These are phyloP conservation scores for Lodderomyces parapsilosis DNA, from an alignment of 1,139 yeast genomes.

Conservation along the genomic window DNA sequence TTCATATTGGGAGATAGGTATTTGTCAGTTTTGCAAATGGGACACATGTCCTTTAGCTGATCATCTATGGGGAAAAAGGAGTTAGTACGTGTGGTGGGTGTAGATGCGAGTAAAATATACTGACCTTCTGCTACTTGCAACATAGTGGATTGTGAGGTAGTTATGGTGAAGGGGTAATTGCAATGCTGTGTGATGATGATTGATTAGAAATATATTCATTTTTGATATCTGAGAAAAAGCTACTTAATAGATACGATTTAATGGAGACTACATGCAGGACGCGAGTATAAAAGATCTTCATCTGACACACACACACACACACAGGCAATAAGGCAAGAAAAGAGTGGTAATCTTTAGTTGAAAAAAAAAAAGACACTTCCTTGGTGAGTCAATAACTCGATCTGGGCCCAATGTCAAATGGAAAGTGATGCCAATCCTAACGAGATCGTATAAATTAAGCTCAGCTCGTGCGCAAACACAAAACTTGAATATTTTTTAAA, in stretches of 20 bases:
- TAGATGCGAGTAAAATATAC: not conserved
- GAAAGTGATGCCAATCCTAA: too few relatives aligned
- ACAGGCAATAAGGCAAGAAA: too few relatives aligned
- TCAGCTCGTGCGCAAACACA: too few relatives aligned
- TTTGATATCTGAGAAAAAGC: not conserved
- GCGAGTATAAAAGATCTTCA: too few relatives aligned
- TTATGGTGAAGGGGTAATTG: not conserved
- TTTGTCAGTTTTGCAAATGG: slow-evolving; percentile 94
- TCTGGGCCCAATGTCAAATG: too few relatives aligned
- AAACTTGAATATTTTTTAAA: too few relatives aligned
- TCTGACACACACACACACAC: too few relatives aligned
- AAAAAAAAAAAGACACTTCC: too few relatives aligned
- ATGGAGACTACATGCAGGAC: not conserved
- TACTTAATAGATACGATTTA: too few relatives aligned
- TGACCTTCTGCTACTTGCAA: slow-evolving; percentile 9
- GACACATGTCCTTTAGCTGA: slow-evolving; percentile 78
- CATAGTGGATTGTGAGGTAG: slow-evolving; percentile 4
- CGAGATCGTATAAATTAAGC: too few relatives aligned
- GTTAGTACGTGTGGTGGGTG: slow-evolving; percentile 1
- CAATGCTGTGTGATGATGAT: not conserved
- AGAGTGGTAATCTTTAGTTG: too few relatives aligned
- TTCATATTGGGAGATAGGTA: slow-evolving; percentile 92
- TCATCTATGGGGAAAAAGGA: slow-evolving; percentile 30
- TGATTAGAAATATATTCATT: not conserved
- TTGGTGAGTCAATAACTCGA: too few relatives aligned